Percentiles rank a stretch among this genome's conserved stretches.
phyloP scores from a whole-genome alignment of 2,329 filamentous ascomycete genomes.

The Rhynchosporium secalis region DNA sequence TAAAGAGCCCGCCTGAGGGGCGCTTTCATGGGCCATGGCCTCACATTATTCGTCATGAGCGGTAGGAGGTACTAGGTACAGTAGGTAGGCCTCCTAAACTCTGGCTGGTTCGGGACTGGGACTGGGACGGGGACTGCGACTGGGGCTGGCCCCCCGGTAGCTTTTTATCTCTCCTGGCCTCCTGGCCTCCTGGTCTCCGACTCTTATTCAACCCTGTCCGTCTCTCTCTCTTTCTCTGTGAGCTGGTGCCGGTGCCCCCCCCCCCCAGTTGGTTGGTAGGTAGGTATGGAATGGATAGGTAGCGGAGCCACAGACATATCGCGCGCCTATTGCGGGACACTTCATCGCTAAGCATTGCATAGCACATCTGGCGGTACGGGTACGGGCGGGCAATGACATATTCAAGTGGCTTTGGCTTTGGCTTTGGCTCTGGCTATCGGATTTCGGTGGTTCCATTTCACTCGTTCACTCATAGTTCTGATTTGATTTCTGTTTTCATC shows the following conservation, averaged over 20 bases:
- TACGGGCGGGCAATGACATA: not conserved
- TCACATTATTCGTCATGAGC: slow-evolving; percentile 36
- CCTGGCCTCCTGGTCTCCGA: not conserved
- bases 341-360: slow-evolving; percentile 31
- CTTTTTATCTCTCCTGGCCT: not conserved
- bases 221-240: not conserved
- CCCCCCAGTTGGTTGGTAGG: too few species aligned
- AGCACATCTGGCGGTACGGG: not conserved
- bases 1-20: not conserved
- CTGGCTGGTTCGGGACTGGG: not conserved
- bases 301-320: slow-evolving; percentile 26
- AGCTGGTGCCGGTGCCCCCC: slow-evolving; percentile 13
- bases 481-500: not conserved
- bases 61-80: not conserved
- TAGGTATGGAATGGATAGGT: slow-evolving; percentile 4
- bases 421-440: not conserved
- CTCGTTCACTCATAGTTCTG: not conserved
- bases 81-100: not conserved
- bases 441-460: too few species aligned
- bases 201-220: not conserved
- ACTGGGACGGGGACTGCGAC: not conserved
- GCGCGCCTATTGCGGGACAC: slow-evolving; percentile 38
- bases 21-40: not conserved
- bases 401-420: not conserved
- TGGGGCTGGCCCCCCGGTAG: too few species aligned